These are phyloP conservation scores for Cryptosporidium tyzzeri DNA, from an alignment of 169 alveolate species.

Conservation along the genomic window DNA sequence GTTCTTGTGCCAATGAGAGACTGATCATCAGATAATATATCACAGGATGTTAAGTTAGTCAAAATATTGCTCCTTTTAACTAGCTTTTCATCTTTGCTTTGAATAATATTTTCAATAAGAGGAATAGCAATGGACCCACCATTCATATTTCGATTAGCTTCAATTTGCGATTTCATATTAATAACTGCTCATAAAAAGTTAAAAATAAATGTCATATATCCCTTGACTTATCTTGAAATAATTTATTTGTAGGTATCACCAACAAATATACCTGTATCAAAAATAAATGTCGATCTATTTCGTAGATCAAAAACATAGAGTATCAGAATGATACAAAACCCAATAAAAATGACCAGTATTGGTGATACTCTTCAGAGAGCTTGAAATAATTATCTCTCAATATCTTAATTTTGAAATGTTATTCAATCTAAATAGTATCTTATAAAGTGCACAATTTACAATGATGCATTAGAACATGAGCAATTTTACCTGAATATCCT, in stretches of 20 bases:
- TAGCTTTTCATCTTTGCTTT: conserved; percentile 30
- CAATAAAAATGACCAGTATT: neutral
- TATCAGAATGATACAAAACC: neutral
- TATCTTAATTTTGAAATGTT: neutral
- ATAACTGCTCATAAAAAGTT: neutral
- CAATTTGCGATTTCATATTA: conserved; percentile 61
- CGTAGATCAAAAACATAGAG: conserved; percentile 23
- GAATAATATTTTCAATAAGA: conserved; percentile 28
- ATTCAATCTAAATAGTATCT: conserved; percentile 12
- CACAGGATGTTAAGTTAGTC: conserved; percentile 40
- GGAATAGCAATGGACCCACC: conserved; percentile 5
- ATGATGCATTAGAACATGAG: conserved; percentile 20
- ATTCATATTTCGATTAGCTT: conserved; percentile 24
- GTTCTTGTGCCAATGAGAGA: conserved; percentile 63
- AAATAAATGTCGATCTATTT: neutral
- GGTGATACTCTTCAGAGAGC: conserved; percentile 6
- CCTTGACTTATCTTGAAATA: neutral
- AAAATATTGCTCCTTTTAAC: conserved; percentile 49
- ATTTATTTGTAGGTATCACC: conserved; percentile 11
- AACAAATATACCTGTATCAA: conserved; percentile 53
- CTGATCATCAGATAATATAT: conserved; percentile 56
- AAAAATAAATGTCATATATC: neutral
- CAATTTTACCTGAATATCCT: conserved; percentile 37
- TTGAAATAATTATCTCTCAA: neutral
- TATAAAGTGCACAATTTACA: conserved; percentile 5